Percentiles rank a stretch among this genome's conserved stretches.
phyloP scores from a whole-genome alignment of 1,284 basidiomycete genomes.

The Cryptococcus sp. region DNA sequence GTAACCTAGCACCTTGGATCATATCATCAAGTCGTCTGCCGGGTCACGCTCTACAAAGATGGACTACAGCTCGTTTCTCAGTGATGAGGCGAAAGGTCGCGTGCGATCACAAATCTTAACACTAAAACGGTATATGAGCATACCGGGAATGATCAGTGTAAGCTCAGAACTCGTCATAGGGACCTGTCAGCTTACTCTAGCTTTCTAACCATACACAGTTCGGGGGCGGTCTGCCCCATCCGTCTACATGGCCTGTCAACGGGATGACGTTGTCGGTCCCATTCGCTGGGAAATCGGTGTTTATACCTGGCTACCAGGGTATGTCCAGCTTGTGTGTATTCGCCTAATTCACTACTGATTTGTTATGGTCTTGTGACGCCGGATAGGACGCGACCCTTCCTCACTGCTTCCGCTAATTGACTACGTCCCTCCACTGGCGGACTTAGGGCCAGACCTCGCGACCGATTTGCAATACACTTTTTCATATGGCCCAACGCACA shows the following conservation, averaged over 20 bases:
- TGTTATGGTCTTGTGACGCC: neutral
- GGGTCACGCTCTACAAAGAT: neutral
- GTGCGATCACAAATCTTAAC: conserved; percentile 15
- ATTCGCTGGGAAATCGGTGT: conserved; percentile 31
- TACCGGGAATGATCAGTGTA: conserved; percentile 24
- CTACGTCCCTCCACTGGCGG: conserved; percentile 23
- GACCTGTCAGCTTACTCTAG: neutral
- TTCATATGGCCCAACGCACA: conserved; percentile 29
- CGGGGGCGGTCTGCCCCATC: conserved; percentile 32
- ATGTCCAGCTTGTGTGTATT: conserved; percentile 1
- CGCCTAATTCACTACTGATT: neutral
- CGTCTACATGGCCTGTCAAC: conserved; percentile 37
- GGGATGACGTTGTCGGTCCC: conserved; percentile 37
- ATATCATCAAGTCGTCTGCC: neutral
- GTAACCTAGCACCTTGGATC: neutral
- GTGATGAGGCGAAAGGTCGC: conserved; percentile 14
- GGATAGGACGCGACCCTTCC: neutral
- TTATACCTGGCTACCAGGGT: conserved; percentile 35
- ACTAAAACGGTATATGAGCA: conserved; percentile 22
- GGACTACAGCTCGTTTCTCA: conserved; percentile 18
- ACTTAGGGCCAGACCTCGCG: conserved; percentile 25
- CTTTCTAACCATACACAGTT: conserved; percentile 15
- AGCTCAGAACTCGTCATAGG: neutral
- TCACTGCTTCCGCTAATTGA: conserved; percentile 19
- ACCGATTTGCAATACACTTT: conserved; percentile 32